Percentiles rank a stretch among this genome's conserved stretches.
Evolutionary conservation across 2,329 filamentous ascomycete genomes (phyloP).

Genomic region (Westerdykella ornata): DNA sequence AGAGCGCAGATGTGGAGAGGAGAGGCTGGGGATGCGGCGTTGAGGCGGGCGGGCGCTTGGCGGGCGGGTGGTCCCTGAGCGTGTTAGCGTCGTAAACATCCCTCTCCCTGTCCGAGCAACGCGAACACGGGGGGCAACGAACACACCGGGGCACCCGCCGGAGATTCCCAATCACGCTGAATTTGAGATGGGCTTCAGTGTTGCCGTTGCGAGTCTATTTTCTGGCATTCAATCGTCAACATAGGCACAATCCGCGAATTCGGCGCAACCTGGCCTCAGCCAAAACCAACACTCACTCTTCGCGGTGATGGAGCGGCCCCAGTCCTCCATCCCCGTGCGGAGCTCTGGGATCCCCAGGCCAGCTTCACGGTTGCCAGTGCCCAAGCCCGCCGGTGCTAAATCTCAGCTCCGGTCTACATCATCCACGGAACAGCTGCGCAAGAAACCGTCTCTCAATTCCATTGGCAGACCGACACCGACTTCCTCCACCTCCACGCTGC

Average conservation of each 20-base stretch:
- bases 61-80: neutral
- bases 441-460: constrained; percentile 27
- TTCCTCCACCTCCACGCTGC: constrained; percentile 15
- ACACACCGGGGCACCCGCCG: too few species aligned
- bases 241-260: too few species aligned
- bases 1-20: constrained; percentile 3
- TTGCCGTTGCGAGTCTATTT: too few species aligned
- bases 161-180: too few species aligned
- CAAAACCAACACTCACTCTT: neutral
- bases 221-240: too few species aligned
- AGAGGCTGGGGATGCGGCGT: neutral
- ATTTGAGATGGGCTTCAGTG: too few species aligned
- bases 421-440: constrained; percentile 41
- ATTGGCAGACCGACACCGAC: constrained; percentile 3
- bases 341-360: constrained; percentile 43
- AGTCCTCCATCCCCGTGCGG: constrained; percentile 22
- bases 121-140: too few species aligned
- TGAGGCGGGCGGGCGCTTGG: neutral
- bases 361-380: constrained; percentile 49
- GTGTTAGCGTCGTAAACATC: too few species aligned
- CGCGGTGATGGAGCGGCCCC: constrained; percentile 26
- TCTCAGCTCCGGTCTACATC: constrained; percentile 42
- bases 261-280: neutral
- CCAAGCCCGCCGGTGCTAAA: constrained; percentile 30
- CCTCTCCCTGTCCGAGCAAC: too few species aligned